These are phyloP conservation scores for Tulasnella calospora DNA, from an alignment of 768 basidiomycete genomes.

Conservation along the genomic window DNA sequence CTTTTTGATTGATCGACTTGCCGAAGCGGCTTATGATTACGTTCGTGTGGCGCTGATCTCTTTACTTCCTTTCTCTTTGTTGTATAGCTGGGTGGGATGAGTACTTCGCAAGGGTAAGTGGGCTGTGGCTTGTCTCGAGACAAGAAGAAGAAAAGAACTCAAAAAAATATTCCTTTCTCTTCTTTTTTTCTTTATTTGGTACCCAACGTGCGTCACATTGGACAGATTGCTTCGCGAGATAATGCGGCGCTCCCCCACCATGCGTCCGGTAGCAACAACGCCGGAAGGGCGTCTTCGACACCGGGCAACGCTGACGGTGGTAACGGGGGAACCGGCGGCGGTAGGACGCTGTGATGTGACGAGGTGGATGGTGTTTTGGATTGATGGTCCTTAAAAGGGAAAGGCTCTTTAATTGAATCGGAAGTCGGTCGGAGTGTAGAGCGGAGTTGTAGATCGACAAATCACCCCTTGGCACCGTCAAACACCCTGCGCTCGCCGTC, in stretches of 20 bases:
- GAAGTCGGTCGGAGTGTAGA: background rate
- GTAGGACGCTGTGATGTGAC: conserved; percentile 5
- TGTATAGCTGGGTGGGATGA: conserved; percentile 22
- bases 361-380: background rate
- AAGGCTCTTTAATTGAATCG: background rate
- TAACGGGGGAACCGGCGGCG: background rate
- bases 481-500: background rate
- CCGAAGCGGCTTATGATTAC: background rate
- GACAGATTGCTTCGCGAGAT: background rate
- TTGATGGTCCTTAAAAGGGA: conserved; percentile 10
- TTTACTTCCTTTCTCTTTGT: background rate
- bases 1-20: background rate
- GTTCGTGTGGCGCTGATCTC: conserved; percentile 11
- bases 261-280: background rate
- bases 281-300: background rate
- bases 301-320: conserved; percentile 3
- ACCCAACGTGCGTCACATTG: background rate
- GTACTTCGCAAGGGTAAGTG: conserved; percentile 26
- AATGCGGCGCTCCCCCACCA: background rate
- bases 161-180: background rate
- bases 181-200: background rate
- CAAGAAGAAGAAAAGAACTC: background rate
- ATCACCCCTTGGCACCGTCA: background rate
- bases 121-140: background rate
- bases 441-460: background rate